Evolutionary conservation across 306 rosid genomes (phyloP), one percentile per base, ranked within the genome.

Genomic region (Spatholobus suberectus): DNA sequence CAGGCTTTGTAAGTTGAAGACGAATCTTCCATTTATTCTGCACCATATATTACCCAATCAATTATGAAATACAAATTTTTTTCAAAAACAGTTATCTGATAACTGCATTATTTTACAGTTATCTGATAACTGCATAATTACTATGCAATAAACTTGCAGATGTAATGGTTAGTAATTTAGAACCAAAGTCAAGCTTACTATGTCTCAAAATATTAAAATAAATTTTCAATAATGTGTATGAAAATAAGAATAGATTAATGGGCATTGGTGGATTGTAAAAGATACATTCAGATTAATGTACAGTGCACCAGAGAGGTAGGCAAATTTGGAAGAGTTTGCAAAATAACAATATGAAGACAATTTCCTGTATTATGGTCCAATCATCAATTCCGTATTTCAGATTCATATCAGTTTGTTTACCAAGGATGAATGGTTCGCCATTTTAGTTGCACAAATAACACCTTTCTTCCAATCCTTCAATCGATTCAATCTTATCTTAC

Each of bases 1-100:
- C 97, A 67, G 99, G 99, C 86, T 96, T 96, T 68, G 98, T 96
- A 62, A 96, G 90, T 89, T 96, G 99, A 84, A 96, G 99, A 58
- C 99, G 96, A 79, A 96, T 86, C 91, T 96, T 96, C 98, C 99
- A 96, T 82, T 75, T 96, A 73, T 96, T 92, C 99, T 96, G 94
- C 88, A 89, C 80, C 77, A 76, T 18, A 44, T 47, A 87, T 62
- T 54, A 26, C 78, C 73, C 49, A 86, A 23, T n/a, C 13, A 81
- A 78, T 44, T 67, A 79, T 32, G 44, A 65, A 76, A 44, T 47
- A 57, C 49, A 71, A 32, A 73, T 8, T 34, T 35, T 38, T 38
- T 37, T 38, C 46, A 34, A 7, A 76, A 26, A 65, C 20, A 20
- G 51, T 49, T 24, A 21, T 66, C 3, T 72, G 4, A 72, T 46